These are phyloP conservation scores for Ambrosiella xylebori DNA, from an alignment of 2,329 filamentous ascomycete genomes.

Conservation along the genomic window DNA sequence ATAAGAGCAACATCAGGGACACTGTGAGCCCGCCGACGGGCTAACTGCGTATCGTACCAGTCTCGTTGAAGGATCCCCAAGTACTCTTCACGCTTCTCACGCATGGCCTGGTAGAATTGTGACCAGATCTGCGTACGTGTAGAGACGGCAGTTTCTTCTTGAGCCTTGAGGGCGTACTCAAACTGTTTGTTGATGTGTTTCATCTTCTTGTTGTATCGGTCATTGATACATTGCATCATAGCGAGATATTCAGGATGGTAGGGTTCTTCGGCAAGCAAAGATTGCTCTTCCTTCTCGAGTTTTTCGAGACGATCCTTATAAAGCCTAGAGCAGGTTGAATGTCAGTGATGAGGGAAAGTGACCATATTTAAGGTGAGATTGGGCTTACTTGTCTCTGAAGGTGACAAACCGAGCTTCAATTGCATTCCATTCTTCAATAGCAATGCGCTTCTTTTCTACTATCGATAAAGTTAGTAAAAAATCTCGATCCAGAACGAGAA, in stretches of 20 bases:
- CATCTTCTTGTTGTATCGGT: conserved; percentile 64
- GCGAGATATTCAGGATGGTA: conserved; percentile 83
- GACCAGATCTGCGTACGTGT: conserved; percentile 73
- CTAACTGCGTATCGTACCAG: conserved; percentile 84
- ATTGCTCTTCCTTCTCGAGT: conserved; percentile 53
- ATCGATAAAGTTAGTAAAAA: conserved; percentile 13
- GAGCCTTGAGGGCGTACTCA: conserved; percentile 53
- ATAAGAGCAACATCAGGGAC: conserved; percentile 68
- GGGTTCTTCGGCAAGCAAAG: conserved; percentile 40
- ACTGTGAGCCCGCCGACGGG: conserved; percentile 64
- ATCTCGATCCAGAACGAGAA: conserved; percentile 3
- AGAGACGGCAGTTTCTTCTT: conserved; percentile 60
- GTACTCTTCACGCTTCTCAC: conserved; percentile 65
- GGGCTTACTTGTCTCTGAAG: conserved; percentile 57
- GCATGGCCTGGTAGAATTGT: conserved; percentile 75
- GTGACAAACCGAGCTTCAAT: conserved; percentile 81
- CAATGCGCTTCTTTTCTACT: conserved; percentile 65
- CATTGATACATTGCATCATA: conserved; percentile 75
- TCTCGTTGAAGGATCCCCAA: conserved; percentile 70
- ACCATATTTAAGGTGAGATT: background rate
- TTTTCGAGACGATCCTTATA: conserved; percentile 77
- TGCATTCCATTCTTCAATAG: conserved; percentile 59
- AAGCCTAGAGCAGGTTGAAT: conserved; percentile 34
- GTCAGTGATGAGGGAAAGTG: background rate
- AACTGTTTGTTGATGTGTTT: conserved; percentile 58